A percentile compares a stretch with the other conserved stretches of the same genome.
Evolutionary conservation across 2,329 filamentous ascomycete genomes (phyloP).

Genomic region (Paecilomyces formosus): DNA sequence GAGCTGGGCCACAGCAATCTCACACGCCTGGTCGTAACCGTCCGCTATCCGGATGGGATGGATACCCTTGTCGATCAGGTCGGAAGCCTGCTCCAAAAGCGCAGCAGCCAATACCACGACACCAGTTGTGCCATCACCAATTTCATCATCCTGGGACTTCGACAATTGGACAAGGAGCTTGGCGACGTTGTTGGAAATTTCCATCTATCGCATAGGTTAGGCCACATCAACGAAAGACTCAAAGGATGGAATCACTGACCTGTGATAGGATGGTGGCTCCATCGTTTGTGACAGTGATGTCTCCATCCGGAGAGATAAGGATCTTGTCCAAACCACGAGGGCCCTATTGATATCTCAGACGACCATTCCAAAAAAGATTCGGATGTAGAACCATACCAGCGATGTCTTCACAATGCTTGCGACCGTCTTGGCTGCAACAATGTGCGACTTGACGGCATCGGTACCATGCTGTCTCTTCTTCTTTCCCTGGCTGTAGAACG

Average conservation of each 20-base stretch:
- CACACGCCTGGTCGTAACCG: constrained; percentile 94
- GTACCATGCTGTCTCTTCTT: constrained; percentile 96
- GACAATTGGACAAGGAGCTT: constrained; percentile 95
- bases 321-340: constrained; percentile 98
- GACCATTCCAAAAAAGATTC: background rate
- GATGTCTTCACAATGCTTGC: constrained; percentile 97
- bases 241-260: constrained; percentile 26
- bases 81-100: constrained; percentile 89
- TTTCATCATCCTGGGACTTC: constrained; percentile 98
- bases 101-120: constrained; percentile 94
- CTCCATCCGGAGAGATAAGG: constrained; percentile 93
- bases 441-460: constrained; percentile 97
- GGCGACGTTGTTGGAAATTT: constrained; percentile 96
- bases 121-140: constrained; percentile 95
- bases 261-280: constrained; percentile 91
- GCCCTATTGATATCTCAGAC: constrained; percentile 43
- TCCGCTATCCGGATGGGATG: constrained; percentile 98
- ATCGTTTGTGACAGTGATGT: constrained; percentile 99
- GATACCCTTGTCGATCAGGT: constrained; percentile 99
- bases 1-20: constrained; percentile 87
- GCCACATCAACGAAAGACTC: constrained; percentile 3
- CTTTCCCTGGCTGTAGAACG: constrained; percentile 68
- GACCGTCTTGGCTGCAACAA: constrained; percentile 90
- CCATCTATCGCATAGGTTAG: constrained; percentile 58
- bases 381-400: constrained; percentile 47